Evolutionary conservation across 2,329 filamentous ascomycete genomes (phyloP).

Genomic region (Aspergillus persii): DNA sequence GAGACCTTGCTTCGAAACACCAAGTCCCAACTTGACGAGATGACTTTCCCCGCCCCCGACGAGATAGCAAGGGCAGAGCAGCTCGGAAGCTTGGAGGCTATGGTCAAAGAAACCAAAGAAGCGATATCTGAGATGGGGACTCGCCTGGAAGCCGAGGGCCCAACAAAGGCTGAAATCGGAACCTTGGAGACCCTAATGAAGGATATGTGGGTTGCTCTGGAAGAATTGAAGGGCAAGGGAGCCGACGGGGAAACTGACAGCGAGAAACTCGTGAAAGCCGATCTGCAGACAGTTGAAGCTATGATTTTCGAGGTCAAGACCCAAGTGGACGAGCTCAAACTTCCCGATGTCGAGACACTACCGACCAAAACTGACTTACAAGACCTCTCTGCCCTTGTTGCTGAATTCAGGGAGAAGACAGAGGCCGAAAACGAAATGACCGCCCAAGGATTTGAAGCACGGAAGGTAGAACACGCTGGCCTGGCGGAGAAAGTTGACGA

Average conservation of each 20-base stretch:
- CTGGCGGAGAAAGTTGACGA: conserved; percentile 76
- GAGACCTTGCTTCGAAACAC: conserved; percentile 88
- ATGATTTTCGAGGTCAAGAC: conserved; percentile 83
- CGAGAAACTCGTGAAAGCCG: conserved; percentile 73
- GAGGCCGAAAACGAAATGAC: conserved; percentile 69
- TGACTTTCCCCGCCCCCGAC: conserved; percentile 62
- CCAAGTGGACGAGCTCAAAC: conserved; percentile 69
- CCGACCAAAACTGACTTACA: conserved; percentile 74
- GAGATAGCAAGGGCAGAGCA: conserved; percentile 64
- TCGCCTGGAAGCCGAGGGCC: conserved; percentile 65
- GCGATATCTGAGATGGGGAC: conserved; percentile 64
- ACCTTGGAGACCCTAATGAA: conserved; percentile 75
- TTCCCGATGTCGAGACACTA: conserved; percentile 67
- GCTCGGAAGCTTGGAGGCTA: conserved; percentile 61
- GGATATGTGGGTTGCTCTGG: conserved; percentile 71
- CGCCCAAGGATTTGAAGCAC: conserved; percentile 76
- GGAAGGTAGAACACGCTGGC: conserved; percentile 76
- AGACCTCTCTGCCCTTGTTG: conserved; percentile 67
- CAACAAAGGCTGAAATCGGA: conserved; percentile 75
- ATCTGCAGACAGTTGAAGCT: conserved; percentile 76
- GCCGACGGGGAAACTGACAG: conserved; percentile 47
- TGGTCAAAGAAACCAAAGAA: conserved; percentile 74
- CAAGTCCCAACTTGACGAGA: conserved; percentile 81
- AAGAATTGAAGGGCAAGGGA: conserved; percentile 60
- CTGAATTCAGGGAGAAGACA: conserved; percentile 63